These are phyloP conservation scores for Quercus cerris DNA, from an alignment of 306 rosid species.

Conservation along the genomic window DNA sequence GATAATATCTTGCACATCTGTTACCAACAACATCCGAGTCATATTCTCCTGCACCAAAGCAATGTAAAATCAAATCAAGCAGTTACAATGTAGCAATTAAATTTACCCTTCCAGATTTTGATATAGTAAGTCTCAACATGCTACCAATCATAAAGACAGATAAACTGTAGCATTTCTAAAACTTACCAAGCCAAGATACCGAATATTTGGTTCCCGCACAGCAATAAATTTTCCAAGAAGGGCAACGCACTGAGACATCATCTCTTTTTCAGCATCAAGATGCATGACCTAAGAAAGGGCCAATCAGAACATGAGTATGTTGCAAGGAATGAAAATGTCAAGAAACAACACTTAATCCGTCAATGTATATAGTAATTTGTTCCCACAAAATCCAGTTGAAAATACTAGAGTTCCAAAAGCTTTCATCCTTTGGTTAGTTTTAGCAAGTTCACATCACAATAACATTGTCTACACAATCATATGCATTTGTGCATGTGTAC, in stretches of 20 bases:
- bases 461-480: neutral
- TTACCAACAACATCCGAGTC: constrained; percentile 97
- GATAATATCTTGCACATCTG: constrained; percentile 97
- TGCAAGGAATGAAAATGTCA: neutral
- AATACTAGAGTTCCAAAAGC: neutral
- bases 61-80: constrained; percentile 24
- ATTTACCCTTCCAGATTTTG: constrained; percentile 15
- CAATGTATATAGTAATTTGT: neutral
- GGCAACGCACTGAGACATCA: constrained; percentile 99
- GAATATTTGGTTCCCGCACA: constrained; percentile 98
- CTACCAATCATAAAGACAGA: neutral
- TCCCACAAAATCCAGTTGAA: neutral
- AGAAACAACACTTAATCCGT: neutral
- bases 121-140: neutral
- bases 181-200: constrained; percentile 97
- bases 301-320: constrained; percentile 9
- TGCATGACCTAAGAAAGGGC: constrained; percentile 83
- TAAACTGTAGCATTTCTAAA: constrained; percentile 3
- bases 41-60: constrained; percentile 83
- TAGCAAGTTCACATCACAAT: neutral
- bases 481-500: neutral
- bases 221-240: constrained; percentile 99
- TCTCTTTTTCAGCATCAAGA: constrained; percentile 99
- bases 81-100: constrained; percentile 13
- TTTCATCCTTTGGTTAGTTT: neutral